phyloP scores from a whole-genome alignment of 208 protist species.

The Willaertia magna region DNA sequence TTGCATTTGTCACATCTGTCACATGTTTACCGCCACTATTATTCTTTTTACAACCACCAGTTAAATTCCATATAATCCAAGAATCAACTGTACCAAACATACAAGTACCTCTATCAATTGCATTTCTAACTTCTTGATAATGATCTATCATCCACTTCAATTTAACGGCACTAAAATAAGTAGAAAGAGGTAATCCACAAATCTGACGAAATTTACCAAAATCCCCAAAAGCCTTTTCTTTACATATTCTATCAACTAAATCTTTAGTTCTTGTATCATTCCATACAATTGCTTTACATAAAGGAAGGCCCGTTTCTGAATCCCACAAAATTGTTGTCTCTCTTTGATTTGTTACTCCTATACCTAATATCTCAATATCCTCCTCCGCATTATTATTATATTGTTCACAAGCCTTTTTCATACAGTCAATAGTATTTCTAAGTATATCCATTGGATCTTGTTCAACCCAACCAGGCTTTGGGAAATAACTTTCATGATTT shows the following conservation, averaged over 20 bases:
- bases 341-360: conserved; percentile 96
- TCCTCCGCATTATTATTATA: conserved; percentile 18
- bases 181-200: conserved; percentile 78
- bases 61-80: conserved; percentile 92
- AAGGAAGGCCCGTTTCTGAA: conserved; percentile 65
- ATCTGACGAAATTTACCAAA: conserved; percentile 34
- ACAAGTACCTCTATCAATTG: conserved; percentile 44
- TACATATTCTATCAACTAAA: conserved; percentile 34
- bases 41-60: conserved; percentile 44
- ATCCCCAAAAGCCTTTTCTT: conserved; percentile 38
- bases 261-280: conserved; percentile 57
- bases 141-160: conserved; percentile 90
- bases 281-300: conserved; percentile 89
- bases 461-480: conserved; percentile 80
- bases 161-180: conserved; percentile 94
- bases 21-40: conserved; percentile 40
- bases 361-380: conserved; percentile 43
- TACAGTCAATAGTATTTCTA: conserved; percentile 48
- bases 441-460: conserved; percentile 85
- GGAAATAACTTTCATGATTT: conserved; percentile 55
- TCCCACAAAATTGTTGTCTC: conserved; percentile 97
- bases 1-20: conserved; percentile 93
- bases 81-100: conserved; percentile 90
- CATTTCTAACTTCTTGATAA: conserved; percentile 53
- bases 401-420: conserved; percentile 45